Conservation (phyloP, 2,329 filamentous ascomycete species). For the Monilinia polystroma region DNA sequence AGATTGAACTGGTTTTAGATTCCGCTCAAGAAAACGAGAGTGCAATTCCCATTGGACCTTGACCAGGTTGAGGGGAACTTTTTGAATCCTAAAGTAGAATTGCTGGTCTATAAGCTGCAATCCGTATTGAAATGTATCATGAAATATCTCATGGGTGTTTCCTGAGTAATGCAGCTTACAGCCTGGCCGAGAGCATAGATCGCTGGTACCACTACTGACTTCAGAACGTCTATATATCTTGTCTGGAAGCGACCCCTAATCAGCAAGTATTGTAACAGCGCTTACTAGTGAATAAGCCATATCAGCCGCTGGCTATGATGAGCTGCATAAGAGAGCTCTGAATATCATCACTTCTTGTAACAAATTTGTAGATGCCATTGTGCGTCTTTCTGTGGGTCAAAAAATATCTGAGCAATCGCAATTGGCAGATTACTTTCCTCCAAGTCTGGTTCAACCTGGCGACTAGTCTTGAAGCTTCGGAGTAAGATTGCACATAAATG, state of each 20-base stretch:
- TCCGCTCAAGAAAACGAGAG: no score
- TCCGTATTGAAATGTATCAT: slow-evolving; percentile 7
- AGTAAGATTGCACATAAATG: slow-evolving; percentile 15
- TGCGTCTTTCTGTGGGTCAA: neutral
- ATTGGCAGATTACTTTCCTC: no score
- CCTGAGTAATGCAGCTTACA: slow-evolving; percentile 10
- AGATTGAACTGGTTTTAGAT: no score
- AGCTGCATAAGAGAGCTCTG: neutral
- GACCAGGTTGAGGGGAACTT: no score
- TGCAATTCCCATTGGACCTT: no score
- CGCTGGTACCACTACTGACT: slow-evolving; percentile 16
- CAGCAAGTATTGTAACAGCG: neutral
- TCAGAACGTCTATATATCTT: slow-evolving; percentile 16
- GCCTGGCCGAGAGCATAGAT: slow-evolving; percentile 12
- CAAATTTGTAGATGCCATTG: neutral
- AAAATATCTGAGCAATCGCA: neutral
- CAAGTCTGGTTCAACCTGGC: neutral
- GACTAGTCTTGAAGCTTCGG: slow-evolving; percentile 10
- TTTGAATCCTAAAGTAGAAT: no score
- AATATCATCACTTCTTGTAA: neutral
- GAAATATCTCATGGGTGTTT: slow-evolving; percentile 8
- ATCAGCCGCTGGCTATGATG: neutral
- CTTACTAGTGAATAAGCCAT: neutral
- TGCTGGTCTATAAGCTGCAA: slow-evolving; percentile 3
- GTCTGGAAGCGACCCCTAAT: neutral